A percentile compares a stretch with the other conserved stretches of the same genome.
phyloP scores from a whole-genome alignment of 176 grass and related monocot species.

The Poa pratensis region DNA sequence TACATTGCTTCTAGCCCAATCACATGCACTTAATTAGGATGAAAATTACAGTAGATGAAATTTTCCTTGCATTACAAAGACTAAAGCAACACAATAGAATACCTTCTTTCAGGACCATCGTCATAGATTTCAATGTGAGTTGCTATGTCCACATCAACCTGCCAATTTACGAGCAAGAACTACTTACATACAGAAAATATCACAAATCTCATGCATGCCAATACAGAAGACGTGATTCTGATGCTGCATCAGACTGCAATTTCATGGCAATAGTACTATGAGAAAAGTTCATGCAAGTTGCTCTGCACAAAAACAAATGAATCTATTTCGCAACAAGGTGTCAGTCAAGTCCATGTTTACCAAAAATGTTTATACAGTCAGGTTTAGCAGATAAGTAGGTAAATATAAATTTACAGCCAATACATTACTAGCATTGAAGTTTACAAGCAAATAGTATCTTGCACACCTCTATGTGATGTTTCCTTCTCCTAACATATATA shows the following conservation, averaged over 20 bases:
- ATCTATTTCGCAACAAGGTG: constrained; percentile 16
- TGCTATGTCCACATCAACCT: constrained; percentile 99
- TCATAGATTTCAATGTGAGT: constrained; percentile 88
- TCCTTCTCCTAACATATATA: background rate
- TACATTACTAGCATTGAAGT: constrained; percentile 5
- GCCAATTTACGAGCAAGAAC: constrained; percentile 31
- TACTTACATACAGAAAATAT: constrained; percentile 36
- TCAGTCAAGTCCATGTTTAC: background rate
- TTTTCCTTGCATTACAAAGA: constrained; percentile 30
- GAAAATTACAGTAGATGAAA: background rate
- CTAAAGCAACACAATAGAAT: constrained; percentile 21
- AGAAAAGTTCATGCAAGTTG: constrained; percentile 2
- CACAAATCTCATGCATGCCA: background rate
- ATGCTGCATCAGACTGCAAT: background rate
- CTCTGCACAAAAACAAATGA: constrained; percentile 24
- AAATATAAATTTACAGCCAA: constrained; percentile 26
- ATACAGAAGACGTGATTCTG: background rate
- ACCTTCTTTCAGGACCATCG: constrained; percentile 93
- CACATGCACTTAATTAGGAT: constrained; percentile 9
- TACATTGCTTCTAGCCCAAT: constrained; percentile 24
- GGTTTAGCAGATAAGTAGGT: background rate
- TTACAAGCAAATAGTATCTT: background rate
- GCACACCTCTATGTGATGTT: background rate
- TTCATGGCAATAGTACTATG: constrained; percentile 15
- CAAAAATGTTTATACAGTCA: background rate